phyloP scores from a whole-genome alignment of 225 moss, liverwort and hornwort species.

The Rhytidiadelphus loreus region DNA sequence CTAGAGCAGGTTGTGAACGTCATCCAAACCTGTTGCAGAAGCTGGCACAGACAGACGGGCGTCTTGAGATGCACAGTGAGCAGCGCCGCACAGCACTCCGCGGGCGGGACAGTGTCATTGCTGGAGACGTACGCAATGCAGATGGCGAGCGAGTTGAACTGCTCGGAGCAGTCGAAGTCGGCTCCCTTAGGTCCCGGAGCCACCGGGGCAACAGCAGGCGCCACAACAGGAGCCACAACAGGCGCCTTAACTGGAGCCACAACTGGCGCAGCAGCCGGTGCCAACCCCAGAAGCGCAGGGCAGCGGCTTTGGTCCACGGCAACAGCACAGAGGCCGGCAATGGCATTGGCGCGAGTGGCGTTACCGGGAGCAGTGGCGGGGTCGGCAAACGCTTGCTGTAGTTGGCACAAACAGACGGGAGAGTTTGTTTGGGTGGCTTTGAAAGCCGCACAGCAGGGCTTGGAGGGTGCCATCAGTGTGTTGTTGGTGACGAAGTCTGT shows the following conservation, averaged over 20 bases:
- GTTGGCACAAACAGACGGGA: constrained; percentile 36
- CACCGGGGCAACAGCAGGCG: neutral
- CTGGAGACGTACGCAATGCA: constrained; percentile 21
- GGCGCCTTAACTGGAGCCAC: neutral
- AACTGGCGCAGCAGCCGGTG: neutral
- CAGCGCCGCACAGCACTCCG: constrained; percentile 19
- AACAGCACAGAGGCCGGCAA: constrained; percentile 19
- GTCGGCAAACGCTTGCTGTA: constrained; percentile 10
- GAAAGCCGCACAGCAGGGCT: constrained; percentile 25
- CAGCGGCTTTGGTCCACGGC: constrained; percentile 6
- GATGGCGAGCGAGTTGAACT: constrained; percentile 1
- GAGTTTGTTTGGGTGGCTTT: neutral
- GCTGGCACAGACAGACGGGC: constrained; percentile 33
- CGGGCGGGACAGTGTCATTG: neutral
- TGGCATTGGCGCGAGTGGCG: constrained; percentile 8
- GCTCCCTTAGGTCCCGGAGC: neutral
- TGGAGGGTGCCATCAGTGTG: neutral
- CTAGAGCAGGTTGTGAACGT: neutral
- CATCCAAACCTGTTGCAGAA: neutral
- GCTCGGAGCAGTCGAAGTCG: constrained; percentile 13
- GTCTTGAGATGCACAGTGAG: neutral
- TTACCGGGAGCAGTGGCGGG: constrained; percentile 14
- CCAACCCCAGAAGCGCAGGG: constrained; percentile 13
- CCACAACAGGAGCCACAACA: neutral
- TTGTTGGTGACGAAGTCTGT: constrained; percentile 1